phyloP scores from a whole-genome alignment of 495 filamentous ascomycete genomes.

The Aspergillus asperescens region DNA sequence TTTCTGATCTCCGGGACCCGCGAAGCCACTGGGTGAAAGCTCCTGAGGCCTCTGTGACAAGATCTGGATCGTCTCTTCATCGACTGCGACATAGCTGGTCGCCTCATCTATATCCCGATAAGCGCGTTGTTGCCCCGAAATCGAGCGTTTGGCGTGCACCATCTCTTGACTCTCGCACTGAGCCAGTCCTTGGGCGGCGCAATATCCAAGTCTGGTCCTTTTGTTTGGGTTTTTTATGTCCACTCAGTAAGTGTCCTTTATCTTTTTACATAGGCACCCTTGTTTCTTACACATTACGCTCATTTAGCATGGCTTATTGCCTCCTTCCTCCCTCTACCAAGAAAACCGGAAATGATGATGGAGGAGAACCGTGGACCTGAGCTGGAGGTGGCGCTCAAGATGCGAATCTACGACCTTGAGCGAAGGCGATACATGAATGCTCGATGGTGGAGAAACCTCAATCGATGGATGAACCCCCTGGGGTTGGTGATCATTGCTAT shows the following conservation, averaged over 20 bases:
- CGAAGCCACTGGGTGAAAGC: constrained; percentile 40
- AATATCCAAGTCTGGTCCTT: constrained; percentile 87
- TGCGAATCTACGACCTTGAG: constrained; percentile 45
- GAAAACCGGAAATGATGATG: constrained; percentile 35
- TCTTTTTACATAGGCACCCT: constrained; percentile 36
- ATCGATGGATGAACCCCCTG: constrained; percentile 76
- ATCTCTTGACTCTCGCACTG: constrained; percentile 58
- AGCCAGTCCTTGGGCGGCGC: constrained; percentile 54
- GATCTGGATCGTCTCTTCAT: constrained; percentile 20
- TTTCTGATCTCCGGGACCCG: constrained; percentile 36
- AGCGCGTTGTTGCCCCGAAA: constrained; percentile 35
- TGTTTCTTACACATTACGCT: not conserved
- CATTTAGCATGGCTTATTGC: constrained; percentile 67
- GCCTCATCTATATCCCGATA: constrained; percentile 65
- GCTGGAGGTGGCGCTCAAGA: constrained; percentile 43
- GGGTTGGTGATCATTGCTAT: constrained; percentile 73
- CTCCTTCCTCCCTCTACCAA: constrained; percentile 73
- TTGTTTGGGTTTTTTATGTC: constrained; percentile 79
- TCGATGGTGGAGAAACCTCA: constrained; percentile 88
- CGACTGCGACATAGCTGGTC: constrained; percentile 57
- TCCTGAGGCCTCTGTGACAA: constrained; percentile 23
- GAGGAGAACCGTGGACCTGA: constrained; percentile 27
- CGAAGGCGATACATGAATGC: constrained; percentile 71
- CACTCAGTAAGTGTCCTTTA: constrained; percentile 54
- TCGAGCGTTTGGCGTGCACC: constrained; percentile 60